Conservation (phyloP, 148 eudicot genomes). For the Dianthus caryophyllus region DNA sequence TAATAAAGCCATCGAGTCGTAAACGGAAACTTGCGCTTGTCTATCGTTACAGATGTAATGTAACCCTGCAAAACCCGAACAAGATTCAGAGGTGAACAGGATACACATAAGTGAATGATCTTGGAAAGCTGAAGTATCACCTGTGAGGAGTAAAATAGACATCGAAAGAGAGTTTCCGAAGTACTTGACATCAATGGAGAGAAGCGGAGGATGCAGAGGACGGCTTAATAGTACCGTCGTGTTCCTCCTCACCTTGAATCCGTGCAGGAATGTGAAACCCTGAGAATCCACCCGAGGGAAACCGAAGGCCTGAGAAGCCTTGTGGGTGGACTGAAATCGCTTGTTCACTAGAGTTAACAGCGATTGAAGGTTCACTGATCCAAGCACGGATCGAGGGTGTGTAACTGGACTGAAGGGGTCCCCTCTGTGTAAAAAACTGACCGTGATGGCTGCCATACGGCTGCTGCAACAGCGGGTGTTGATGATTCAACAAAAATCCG, state of each 20-base stretch:
- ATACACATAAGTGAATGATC: neutral
- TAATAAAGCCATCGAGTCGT: slow-evolving; percentile 40
- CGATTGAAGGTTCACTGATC: slow-evolving; percentile 52
- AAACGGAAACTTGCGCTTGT: slow-evolving; percentile 32
- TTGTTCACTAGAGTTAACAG: slow-evolving; percentile 31
- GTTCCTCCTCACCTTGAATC: slow-evolving; percentile 95
- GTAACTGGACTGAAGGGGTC: slow-evolving; percentile 99
- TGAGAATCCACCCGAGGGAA: slow-evolving; percentile 60
- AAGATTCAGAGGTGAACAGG: neutral
- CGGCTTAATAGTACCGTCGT: slow-evolving; percentile 78
- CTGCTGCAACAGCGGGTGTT: slow-evolving; percentile 48
- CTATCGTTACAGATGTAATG: neutral
- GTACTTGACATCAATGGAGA: slow-evolving; percentile 50
- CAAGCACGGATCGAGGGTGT: slow-evolving; percentile 83
- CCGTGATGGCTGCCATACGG: slow-evolving; percentile 51
- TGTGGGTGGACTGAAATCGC: slow-evolving; percentile 46
- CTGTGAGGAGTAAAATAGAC: slow-evolving; percentile 27
- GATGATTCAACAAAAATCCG: slow-evolving; percentile 43
- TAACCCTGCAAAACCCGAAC: slow-evolving; percentile 15
- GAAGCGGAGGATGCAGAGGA: slow-evolving; percentile 97
- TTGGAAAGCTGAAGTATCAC: slow-evolving; percentile 24
- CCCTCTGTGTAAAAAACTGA: slow-evolving; percentile 91
- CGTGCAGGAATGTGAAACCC: slow-evolving; percentile 84
- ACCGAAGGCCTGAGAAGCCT: slow-evolving; percentile 48
- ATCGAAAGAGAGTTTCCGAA: slow-evolving; percentile 15